These are phyloP conservation scores for Cyclocybe cylindracea DNA, from an alignment of 768 basidiomycete species.

Conservation along the genomic window DNA sequence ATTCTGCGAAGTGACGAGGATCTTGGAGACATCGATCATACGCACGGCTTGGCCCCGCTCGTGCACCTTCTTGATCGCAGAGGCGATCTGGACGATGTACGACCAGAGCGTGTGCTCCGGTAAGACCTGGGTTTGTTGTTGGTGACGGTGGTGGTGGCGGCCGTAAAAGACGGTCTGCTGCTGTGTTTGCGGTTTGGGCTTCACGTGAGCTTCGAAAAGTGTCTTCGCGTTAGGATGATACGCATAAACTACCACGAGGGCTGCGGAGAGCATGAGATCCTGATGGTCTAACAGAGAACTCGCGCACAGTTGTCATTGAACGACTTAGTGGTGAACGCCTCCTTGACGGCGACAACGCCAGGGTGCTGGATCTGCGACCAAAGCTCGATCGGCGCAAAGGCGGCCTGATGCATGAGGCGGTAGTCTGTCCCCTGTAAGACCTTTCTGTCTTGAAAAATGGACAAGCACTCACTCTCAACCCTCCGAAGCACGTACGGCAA, in stretches of 20 bases:
- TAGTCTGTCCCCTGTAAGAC: constrained; percentile 55
- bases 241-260: constrained; percentile 88
- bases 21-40: constrained; percentile 83
- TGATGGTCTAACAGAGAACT: neutral
- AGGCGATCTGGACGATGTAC: constrained; percentile 87
- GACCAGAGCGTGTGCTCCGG: constrained; percentile 89
- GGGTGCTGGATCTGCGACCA: constrained; percentile 90
- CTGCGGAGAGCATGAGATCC: constrained; percentile 36
- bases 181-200: constrained; percentile 44
- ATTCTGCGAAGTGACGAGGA: constrained; percentile 88
- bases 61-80: constrained; percentile 85
- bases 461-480: constrained; percentile 71
- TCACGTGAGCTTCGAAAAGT: constrained; percentile 77
- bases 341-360: constrained; percentile 76
- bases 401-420: constrained; percentile 76
- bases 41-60: constrained; percentile 78
- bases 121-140: constrained; percentile 37
- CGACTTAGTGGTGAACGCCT: constrained; percentile 93
- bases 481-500: constrained; percentile 75
- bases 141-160: constrained; percentile 20
- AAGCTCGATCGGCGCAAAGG: constrained; percentile 79
- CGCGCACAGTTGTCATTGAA: constrained; percentile 89
- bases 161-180: constrained; percentile 22
- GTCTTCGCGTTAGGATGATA: constrained; percentile 86
- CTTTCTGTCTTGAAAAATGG: constrained; percentile 6